A percentile compares a stretch with the other conserved stretches of the same genome.
Conservation (phyloP, 225 moss, liverwort and hornwort genomes). For the Climacium dendroides region DNA sequence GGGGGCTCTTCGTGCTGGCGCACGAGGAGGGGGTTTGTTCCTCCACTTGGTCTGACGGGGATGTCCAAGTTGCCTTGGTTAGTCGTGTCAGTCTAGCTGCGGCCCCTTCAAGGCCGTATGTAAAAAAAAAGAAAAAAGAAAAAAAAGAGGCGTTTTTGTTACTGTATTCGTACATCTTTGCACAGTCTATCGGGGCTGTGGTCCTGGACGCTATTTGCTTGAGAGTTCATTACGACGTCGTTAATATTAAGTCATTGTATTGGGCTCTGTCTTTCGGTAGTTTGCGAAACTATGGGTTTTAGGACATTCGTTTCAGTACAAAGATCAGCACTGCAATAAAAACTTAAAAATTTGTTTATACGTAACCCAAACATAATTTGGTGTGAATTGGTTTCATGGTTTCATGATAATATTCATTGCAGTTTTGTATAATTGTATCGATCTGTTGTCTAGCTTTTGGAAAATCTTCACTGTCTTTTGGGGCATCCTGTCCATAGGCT, state of each 20-base stretch:
- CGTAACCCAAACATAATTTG: not conserved
- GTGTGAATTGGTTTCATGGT: not conserved
- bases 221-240: not conserved
- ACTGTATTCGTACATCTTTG: not conserved
- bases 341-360: not conserved
- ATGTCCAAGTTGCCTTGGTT: no score
- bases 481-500: constrained; percentile 22
- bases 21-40: no score
- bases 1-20: no score
- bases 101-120: no score
- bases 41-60: no score
- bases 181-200: not conserved
- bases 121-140: no score
- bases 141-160: no score
- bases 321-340: not conserved
- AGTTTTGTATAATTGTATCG: not conserved
- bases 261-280: not conserved
- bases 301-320: not conserved
- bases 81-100: no score
- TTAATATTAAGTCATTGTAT: not conserved
- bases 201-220: not conserved
- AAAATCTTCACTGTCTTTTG: not conserved
- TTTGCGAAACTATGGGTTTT: not conserved
- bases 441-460: not conserved
- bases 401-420: not conserved